A percentile compares a stretch with the other conserved stretches of the same genome.
phyloP scores from a whole-genome alignment of 176 grass and related monocot genomes.

The Musa itinerans region DNA sequence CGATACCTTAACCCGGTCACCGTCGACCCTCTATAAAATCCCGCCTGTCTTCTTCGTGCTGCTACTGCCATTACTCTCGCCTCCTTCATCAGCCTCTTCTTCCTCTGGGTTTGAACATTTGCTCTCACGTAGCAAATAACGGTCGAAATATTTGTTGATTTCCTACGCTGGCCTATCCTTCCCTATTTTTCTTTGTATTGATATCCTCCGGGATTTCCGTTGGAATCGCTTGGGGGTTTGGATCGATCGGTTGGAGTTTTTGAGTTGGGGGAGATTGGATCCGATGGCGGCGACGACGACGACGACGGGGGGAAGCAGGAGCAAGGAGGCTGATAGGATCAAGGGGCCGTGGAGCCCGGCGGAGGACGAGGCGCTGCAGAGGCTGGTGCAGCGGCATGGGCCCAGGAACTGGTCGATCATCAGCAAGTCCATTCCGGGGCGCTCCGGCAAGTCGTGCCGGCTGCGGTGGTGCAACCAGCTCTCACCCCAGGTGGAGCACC shows the following conservation, averaged over 20 bases:
- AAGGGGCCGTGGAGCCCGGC: slow-evolving; percentile 88
- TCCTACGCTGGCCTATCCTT: too few relatives aligned
- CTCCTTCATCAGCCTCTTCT: neutral
- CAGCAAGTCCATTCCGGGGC: slow-evolving; percentile 49
- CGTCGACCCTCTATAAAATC: slow-evolving; percentile 7
- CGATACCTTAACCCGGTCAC: slow-evolving; percentile 20
- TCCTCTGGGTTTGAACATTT: neutral
- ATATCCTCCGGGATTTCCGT: too few relatives aligned
- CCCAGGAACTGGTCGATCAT: slow-evolving; percentile 86
- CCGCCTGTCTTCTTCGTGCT: neutral
- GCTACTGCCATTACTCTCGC: neutral
- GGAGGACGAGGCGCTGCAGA: slow-evolving; percentile 74
- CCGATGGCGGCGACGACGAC: neutral
- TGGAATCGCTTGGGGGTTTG: neutral
- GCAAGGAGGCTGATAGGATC: slow-evolving; percentile 51
- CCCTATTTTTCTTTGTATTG: too few relatives aligned
- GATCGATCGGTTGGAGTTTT: neutral
- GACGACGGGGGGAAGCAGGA: neutral
- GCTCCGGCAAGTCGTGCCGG: slow-evolving; percentile 86
- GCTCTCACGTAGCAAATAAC: neutral
- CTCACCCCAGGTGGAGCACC: slow-evolving; percentile 18
- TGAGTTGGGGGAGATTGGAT: neutral
- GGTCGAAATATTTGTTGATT: too few relatives aligned
- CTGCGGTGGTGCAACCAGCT: slow-evolving; percentile 92
- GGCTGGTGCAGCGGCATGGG: slow-evolving; percentile 57